Conservation (phyloP, 2,329 filamentous ascomycete genomes). For the Lachnellula willkommii region DNA sequence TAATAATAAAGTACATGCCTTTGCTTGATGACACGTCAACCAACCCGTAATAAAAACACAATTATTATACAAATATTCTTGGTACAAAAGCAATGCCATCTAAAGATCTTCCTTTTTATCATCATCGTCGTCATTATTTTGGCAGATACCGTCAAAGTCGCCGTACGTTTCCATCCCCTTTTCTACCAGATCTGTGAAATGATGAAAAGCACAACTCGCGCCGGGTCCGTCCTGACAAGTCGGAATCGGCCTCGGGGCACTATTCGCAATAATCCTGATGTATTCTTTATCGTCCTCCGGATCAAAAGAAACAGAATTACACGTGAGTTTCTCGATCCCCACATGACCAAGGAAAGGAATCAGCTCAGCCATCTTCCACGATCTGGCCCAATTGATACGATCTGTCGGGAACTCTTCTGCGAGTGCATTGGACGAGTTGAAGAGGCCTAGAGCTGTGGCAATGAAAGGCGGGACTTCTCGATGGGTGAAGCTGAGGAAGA, state of each 20-base stretch:
- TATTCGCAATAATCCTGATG: slow-evolving; percentile 47
- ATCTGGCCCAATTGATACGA: slow-evolving; percentile 56
- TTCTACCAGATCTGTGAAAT: slow-evolving; percentile 40
- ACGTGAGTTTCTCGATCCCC: slow-evolving; percentile 60
- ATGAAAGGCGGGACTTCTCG: slow-evolving; percentile 63
- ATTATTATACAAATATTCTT: background rate
- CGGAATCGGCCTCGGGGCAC: slow-evolving; percentile 43
- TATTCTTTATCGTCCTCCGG: slow-evolving; percentile 44
- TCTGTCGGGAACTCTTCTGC: slow-evolving; percentile 62
- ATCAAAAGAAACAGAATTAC: slow-evolving; percentile 49
- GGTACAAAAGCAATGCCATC: background rate
- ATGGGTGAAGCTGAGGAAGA: slow-evolving; percentile 65
- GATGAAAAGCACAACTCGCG: slow-evolving; percentile 42
- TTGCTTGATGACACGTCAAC: too few species aligned
- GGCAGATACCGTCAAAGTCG: slow-evolving; percentile 29
- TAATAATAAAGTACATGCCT: too few species aligned
- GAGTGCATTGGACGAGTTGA: slow-evolving; percentile 59
- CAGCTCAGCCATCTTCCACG: slow-evolving; percentile 58
- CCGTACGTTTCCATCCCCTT: slow-evolving; percentile 34
- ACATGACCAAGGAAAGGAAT: slow-evolving; percentile 63
- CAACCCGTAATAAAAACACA: too few species aligned
- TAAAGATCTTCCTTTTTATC: background rate
- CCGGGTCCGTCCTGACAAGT: slow-evolving; percentile 46
- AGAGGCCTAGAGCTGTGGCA: slow-evolving; percentile 61
- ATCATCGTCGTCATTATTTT: slow-evolving; percentile 16